Evolutionary conservation across 1,284 basidiomycete species (phyloP).

Genomic region (Inonotus hispidus): DNA sequence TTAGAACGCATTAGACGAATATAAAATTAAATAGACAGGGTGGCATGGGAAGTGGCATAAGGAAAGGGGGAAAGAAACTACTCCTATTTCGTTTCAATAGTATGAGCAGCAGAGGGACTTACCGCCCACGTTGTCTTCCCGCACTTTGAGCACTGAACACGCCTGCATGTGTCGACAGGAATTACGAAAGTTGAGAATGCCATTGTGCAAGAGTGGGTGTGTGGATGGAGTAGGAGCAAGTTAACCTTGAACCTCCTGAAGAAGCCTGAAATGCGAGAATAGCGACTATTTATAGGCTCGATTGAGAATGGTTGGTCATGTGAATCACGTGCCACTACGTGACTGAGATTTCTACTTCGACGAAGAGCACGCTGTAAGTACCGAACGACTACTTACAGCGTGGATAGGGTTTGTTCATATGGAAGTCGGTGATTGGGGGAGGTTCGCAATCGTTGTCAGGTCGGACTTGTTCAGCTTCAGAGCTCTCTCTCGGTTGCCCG

Average conservation of each 20-base stretch:
- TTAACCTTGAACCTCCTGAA: not conserved
- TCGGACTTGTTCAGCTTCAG: too few species aligned
- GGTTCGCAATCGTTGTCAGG: too few species aligned
- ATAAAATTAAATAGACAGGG: not conserved
- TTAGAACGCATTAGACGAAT: not conserved
- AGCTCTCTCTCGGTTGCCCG: too few species aligned
- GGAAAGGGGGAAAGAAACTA: too few species aligned
- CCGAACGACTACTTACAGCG: too few species aligned
- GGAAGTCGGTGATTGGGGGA: too few species aligned
- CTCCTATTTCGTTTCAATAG: too few species aligned
- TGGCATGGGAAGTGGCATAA: too few species aligned
- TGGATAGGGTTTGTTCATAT: too few species aligned
- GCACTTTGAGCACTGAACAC: constrained; percentile 56
- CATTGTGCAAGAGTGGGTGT: not conserved
- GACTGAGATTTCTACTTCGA: not conserved
- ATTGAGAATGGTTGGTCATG: not conserved
- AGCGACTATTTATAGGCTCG: too few species aligned
- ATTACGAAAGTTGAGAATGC: constrained; percentile 10
- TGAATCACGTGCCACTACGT: not conserved
- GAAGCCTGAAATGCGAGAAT: not conserved
- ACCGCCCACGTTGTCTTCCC: constrained; percentile 74
- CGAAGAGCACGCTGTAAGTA: too few species aligned
- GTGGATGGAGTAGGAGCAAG: not conserved
- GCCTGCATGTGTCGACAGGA: constrained; percentile 50
- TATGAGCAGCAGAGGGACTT: constrained; percentile 25